These are phyloP conservation scores for Diaporthe humulicola DNA, from an alignment of 2,329 filamentous ascomycete genomes.

Conservation along the genomic window DNA sequence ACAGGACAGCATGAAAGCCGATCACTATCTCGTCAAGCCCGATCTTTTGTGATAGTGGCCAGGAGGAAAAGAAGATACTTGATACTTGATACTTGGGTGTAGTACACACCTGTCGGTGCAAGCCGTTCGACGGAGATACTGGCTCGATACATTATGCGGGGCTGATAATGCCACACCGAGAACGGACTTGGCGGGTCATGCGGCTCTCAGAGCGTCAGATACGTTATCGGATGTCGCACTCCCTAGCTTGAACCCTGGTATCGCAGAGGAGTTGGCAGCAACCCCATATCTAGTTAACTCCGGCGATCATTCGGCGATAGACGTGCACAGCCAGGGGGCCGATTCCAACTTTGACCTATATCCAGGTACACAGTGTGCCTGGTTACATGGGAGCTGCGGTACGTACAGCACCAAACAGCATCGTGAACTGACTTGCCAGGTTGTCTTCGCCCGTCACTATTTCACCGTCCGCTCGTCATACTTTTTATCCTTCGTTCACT, in stretches of 20 bases:
- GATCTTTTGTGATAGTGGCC: conserved; percentile 4
- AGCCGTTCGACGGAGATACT: conserved; percentile 27
- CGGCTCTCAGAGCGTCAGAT: conserved; percentile 22
- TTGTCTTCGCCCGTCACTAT: conserved; percentile 4
- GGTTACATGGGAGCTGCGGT: neutral
- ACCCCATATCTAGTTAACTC: neutral
- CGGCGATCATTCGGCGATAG: conserved; percentile 27
- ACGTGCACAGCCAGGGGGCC: neutral
- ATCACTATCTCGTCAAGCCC: conserved; percentile 1
- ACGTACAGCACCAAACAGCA: neutral
- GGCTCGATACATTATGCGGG: conserved; percentile 25
- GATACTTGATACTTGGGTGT: neutral
- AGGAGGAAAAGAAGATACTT: conserved; percentile 1
- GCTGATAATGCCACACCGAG: conserved; percentile 33
- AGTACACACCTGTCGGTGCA: neutral
- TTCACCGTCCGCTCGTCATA: neutral
- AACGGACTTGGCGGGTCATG: conserved; percentile 33
- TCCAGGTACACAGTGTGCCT: conserved; percentile 24
- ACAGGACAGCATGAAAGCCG: neutral
- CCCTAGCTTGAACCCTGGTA: conserved; percentile 3
- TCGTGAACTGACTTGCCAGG: neutral
- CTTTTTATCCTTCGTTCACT: neutral
- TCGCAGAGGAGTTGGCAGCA: neutral
- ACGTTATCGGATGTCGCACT: conserved; percentile 25
- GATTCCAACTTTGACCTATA: neutral